Base-by-base conservation (phyloP, 1,139 yeast species). In the Kodamaea ohmeri region DNA sequence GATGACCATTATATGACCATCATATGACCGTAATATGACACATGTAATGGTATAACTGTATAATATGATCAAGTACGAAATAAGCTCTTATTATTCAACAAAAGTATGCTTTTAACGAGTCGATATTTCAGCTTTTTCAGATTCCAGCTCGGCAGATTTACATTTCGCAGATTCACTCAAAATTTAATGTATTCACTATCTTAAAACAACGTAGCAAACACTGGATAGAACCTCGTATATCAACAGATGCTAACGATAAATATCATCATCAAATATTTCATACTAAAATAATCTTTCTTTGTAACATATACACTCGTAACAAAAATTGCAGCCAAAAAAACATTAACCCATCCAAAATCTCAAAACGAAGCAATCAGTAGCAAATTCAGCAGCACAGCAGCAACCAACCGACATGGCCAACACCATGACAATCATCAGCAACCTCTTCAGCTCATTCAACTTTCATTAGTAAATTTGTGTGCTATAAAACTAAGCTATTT, bases 291-390 rank as follows among this genome's bases (percentile, higher is more conserved):
- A 16, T 11, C 18, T 18, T 12, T 25, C 24, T 25, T 32, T 30
- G 35, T 32, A 32, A 32, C 27, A 26, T 34, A 27, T 21, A 28
- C 14, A 24, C 12, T 28, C 32, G 29, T 35, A 21, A 18, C 31
- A 30, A 26, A 34, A 25, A 37, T 43, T 44, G 46, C 48, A 45
- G 42, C 48, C 44, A 41, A 24, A 27, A 8, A 24, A 34, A n/a
- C 28, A 39, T 18, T 17, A 18, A 19, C 18, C 13, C 32, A 29
- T 4, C 15, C 12, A 29, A 3, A 24, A 18, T 7, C 4, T 20
- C 32, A 18, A 18, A 29, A 18, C 6, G 18, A 32, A 31, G 15
- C 26, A 25, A 30, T 22, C 32, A 33, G 20, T 19, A 20, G 21
- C 27, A 13, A 27, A 37, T 27, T 40, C 37, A 25, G 20, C 27